Conservation (phyloP, 1,284 basidiomycete species). For the Somion occarium region DNA sequence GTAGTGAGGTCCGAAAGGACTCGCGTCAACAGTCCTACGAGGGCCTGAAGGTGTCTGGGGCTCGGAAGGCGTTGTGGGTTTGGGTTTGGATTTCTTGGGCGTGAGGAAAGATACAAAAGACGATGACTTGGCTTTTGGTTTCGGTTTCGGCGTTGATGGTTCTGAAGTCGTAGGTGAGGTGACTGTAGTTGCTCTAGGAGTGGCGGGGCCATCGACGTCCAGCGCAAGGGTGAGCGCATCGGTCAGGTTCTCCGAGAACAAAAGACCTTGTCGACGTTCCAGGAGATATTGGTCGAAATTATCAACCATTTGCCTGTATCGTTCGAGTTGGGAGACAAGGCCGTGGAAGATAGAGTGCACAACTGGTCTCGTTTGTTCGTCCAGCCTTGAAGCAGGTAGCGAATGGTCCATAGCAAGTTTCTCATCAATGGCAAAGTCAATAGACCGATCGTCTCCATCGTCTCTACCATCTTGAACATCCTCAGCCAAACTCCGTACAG, state of each 20-base stretch:
- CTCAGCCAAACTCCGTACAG: neutral
- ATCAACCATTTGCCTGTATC: conserved; percentile 69
- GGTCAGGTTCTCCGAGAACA: conserved; percentile 90
- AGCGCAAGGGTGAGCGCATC: conserved; percentile 80
- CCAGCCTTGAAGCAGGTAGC: conserved; percentile 61
- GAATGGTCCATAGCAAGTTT: conserved; percentile 54
- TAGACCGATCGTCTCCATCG: conserved; percentile 71
- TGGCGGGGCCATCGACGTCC: conserved; percentile 40
- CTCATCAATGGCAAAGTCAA: conserved; percentile 69
- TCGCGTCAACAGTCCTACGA: conserved; percentile 51
- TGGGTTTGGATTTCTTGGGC: conserved; percentile 59
- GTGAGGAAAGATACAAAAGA: conserved; percentile 76
- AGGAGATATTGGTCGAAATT: conserved; percentile 82
- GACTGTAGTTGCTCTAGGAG: conserved; percentile 22
- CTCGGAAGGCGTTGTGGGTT: conserved; percentile 24
- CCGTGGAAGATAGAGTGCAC: conserved; percentile 77
- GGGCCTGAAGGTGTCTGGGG: conserved; percentile 32
- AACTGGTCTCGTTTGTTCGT: conserved; percentile 70
- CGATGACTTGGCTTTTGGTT: conserved; percentile 46
- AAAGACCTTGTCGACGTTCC: conserved; percentile 84
- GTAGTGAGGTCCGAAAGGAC: conserved; percentile 86
- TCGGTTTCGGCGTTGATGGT: conserved; percentile 40
- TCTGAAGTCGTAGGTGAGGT: conserved; percentile 20
- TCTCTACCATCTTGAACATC: conserved; percentile 29
- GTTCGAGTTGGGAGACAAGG: conserved; percentile 74